A percentile compares a stretch with the other conserved stretches of the same genome.
These are phyloP conservation scores for Xylaria castorea DNA, from an alignment of 495 filamentous ascomycete genomes.

Conservation along the genomic window DNA sequence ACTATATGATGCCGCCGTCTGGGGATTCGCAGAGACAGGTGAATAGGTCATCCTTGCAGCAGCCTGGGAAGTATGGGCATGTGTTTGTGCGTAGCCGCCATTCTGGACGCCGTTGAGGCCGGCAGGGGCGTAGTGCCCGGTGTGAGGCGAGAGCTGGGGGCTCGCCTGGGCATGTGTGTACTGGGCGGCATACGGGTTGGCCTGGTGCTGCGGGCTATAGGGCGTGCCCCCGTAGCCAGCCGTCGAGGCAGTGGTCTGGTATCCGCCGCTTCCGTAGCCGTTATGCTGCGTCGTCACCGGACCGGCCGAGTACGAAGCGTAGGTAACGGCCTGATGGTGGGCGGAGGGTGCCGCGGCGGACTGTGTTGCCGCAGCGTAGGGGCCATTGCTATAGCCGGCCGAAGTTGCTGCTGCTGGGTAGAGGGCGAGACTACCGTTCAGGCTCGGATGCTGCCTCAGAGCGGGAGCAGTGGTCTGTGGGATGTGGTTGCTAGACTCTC, in stretches of 20 bases:
- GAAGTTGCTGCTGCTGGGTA: conserved; percentile 32
- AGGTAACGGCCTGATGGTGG: conserved; percentile 33
- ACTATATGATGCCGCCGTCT: conserved; percentile 27
- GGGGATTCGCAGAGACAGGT: conserved; percentile 35
- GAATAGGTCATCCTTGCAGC: conserved; percentile 36
- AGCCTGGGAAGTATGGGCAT: conserved; percentile 34
- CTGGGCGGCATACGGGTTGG: conserved; percentile 36
- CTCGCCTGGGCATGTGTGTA: conserved; percentile 39
- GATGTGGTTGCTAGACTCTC: conserved; percentile 40
- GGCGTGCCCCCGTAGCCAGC: conserved; percentile 35
- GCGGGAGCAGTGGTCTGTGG: conserved; percentile 27
- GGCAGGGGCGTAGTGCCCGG: conserved; percentile 34
- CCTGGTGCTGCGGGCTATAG: conserved; percentile 40
- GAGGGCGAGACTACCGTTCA: conserved; percentile 27
- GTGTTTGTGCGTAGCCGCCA: conserved; percentile 35
- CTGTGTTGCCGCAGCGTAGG: conserved; percentile 35
- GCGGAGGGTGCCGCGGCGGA: conserved; percentile 31
- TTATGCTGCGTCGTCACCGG: conserved; percentile 37
- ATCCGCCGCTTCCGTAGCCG: conserved; percentile 38
- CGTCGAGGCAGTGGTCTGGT: conserved; percentile 31
- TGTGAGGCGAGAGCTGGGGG: conserved; percentile 37
- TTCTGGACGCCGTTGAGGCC: conserved; percentile 35
- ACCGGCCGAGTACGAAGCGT: conserved; percentile 38
- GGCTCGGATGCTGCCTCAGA: conserved; percentile 29
- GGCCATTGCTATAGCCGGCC: conserved; percentile 39